These are phyloP conservation scores for Clitopilus hobsonii DNA, from an alignment of 768 basidiomycete species.

Conservation along the genomic window DNA sequence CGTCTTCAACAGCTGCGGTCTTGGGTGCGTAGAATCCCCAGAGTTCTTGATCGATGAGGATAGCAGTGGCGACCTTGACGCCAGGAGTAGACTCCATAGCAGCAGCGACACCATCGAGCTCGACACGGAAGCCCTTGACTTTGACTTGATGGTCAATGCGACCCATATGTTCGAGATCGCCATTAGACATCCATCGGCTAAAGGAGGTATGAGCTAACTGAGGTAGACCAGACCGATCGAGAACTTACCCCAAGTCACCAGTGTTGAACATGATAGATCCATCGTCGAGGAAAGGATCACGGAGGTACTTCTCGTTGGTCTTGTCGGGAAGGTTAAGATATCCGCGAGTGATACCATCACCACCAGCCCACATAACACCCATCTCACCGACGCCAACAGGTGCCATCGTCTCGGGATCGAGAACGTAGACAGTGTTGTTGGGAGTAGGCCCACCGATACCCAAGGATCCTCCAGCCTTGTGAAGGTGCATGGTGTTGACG, in stretches of 20 bases:
- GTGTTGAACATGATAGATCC: constrained; percentile 59
- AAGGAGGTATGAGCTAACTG: neutral
- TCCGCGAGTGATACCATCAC: constrained; percentile 51
- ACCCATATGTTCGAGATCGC: constrained; percentile 53
- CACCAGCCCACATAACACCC: constrained; percentile 60
- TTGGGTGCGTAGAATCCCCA: constrained; percentile 17
- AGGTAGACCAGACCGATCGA: neutral
- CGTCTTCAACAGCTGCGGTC: constrained; percentile 8
- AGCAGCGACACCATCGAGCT: constrained; percentile 56
- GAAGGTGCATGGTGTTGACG: constrained; percentile 46
- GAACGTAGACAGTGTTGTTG: constrained; percentile 41
- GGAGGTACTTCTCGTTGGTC: constrained; percentile 43
- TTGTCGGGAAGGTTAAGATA: constrained; percentile 54
- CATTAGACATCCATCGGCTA: constrained; percentile 46
- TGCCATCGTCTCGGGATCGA: constrained; percentile 27
- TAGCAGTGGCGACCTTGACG: constrained; percentile 12
- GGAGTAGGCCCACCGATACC: constrained; percentile 48
- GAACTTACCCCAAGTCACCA: constrained; percentile 45
- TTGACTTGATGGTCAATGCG: constrained; percentile 63
- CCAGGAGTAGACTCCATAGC: constrained; percentile 40
- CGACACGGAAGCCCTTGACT: constrained; percentile 63
- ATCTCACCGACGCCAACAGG: constrained; percentile 25
- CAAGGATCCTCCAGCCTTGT: constrained; percentile 31
- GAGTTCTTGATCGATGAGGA: constrained; percentile 15
- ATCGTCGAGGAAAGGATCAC: constrained; percentile 45